Base-by-base conservation (phyloP, 2,329 filamentous ascomycete genomes). In the Paradendryphiella salina region DNA sequence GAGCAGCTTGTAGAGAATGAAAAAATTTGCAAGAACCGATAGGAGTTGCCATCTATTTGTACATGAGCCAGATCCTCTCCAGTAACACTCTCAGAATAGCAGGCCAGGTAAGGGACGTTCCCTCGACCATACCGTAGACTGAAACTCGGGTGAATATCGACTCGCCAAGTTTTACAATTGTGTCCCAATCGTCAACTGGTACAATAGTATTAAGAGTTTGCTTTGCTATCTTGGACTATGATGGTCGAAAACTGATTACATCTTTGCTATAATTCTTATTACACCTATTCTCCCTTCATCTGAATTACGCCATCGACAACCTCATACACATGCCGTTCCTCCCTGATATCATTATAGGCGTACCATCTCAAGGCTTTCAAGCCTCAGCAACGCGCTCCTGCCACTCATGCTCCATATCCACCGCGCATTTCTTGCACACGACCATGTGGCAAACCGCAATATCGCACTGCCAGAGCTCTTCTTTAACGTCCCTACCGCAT, bases 381-480 rank as follows among this genome's bases (percentile, higher is more conserved):
- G 37, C 14, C 26, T 14, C 48, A 11, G 51, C 23, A 20, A 52
- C 54, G 10, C 58, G 50, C 11, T 50, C 33, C 47, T 54, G 36
- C 55, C 55, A 55, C 45, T 62, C 59, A 2, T n/a, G 20, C 39
- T 63, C 46, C 61, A 63, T 60, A 5, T 53, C 43, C 34, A 50
- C 47, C 3, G 63, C 58, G 32, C 63, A 66, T 3, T 23, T 32
- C 43, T 42, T 52, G 29, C 64, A 67, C 1, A 64, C 54, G 5
- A 32, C 50, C 37, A 60, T 48, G 7, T 50, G 46, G 44, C 64
- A 67, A 2, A 57, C 56, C 3, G 50, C 42, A 15, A 64, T 56
- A 29, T 59, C 52, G 15, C 64, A 67, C 26, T 63, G 50, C 57
- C 54, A 67, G 0, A 65, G 14, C 20, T 58, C 52, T 23, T 61